These are phyloP conservation scores for Grigorovia jiainica DNA, from an alignment of 805 yeast genomes.

Conservation along the genomic window DNA sequence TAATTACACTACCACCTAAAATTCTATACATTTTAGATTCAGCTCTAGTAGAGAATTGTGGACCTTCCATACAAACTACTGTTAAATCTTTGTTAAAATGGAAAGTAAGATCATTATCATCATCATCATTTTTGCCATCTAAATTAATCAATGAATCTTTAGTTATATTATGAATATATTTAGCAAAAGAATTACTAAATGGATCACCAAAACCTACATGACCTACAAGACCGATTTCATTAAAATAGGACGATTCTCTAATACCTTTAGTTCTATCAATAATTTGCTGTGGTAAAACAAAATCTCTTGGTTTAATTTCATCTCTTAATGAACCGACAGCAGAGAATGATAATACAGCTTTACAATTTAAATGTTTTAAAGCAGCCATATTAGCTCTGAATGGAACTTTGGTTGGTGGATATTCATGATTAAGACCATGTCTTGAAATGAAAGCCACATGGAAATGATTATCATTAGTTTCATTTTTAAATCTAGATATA, in stretches of 20 bases:
- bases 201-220: constrained; percentile 98
- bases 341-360: constrained; percentile 81
- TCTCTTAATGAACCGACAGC: constrained; percentile 94
- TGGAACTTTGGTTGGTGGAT: constrained; percentile 88
- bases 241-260: constrained; percentile 77
- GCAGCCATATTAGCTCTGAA: constrained; percentile 93
- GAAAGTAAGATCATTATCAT: constrained; percentile 54
- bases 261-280: constrained; percentile 96
- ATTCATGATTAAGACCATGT: constrained; percentile 86
- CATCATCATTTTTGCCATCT: constrained; percentile 43
- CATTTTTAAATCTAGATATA: constrained; percentile 53
- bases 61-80: constrained; percentile 97
- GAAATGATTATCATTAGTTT: constrained; percentile 40
- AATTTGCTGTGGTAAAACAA: constrained; percentile 91
- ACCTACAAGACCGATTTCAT: constrained; percentile 85
- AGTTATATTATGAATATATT: constrained; percentile 46
- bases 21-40: constrained; percentile 79
- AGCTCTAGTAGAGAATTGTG: constrained; percentile 94
- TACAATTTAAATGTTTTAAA: constrained; percentile 76
- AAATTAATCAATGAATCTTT: constrained; percentile 37
- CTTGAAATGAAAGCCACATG: constrained; percentile 91
- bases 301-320: constrained; percentile 88
- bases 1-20: constrained; percentile 92
- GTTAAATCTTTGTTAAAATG: constrained; percentile 65
- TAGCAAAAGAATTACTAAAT: constrained; percentile 66